A percentile compares a stretch with the other conserved stretches of the same genome.
Conservation (phyloP, 176 grass and related monocot species). For the Aegilops bicornis region DNA sequence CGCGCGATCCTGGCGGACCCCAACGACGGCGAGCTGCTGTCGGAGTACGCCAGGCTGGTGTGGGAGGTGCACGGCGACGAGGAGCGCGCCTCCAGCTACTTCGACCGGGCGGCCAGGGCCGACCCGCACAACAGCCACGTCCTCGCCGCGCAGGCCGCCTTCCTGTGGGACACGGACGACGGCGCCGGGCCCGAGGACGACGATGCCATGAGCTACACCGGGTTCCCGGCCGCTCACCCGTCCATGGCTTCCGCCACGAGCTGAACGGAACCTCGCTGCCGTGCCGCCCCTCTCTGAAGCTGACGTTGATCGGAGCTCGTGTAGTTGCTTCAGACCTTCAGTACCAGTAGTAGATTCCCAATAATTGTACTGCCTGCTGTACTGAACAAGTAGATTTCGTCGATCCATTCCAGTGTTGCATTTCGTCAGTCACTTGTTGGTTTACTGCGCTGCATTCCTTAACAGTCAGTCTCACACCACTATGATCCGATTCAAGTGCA, state of each 20-base stretch:
- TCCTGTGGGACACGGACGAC: slow-evolving; percentile 80
- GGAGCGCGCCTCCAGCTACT: slow-evolving; percentile 83
- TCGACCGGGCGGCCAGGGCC: slow-evolving; percentile 62
- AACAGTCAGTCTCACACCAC: neutral
- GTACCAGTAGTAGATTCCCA: neutral
- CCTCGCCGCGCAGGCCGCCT: slow-evolving; percentile 66
- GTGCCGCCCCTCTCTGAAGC: neutral
- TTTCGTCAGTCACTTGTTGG: neutral
- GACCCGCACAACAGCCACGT: slow-evolving; percentile 69
- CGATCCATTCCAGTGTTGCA: neutral
- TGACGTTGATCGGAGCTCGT: neutral
- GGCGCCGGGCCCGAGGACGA: slow-evolving; percentile 31
- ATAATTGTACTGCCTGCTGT: slow-evolving; percentile 5
- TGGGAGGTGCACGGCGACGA: slow-evolving; percentile 83
- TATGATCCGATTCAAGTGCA: too few species aligned
- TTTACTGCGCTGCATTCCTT: neutral
- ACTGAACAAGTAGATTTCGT: neutral
- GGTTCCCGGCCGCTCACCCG: slow-evolving; percentile 3
- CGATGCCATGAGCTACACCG: neutral
- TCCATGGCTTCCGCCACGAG: slow-evolving; percentile 17
- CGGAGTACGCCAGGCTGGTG: slow-evolving; percentile 85
- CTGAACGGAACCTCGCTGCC: neutral
- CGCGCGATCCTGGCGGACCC: slow-evolving; percentile 78
- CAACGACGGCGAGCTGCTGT: slow-evolving; percentile 76
- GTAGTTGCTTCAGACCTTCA: neutral